A percentile compares a stretch with the other conserved stretches of the same genome.
Conservation (phyloP, 768 basidiomycete species). For the Lentinula lateritia region DNA sequence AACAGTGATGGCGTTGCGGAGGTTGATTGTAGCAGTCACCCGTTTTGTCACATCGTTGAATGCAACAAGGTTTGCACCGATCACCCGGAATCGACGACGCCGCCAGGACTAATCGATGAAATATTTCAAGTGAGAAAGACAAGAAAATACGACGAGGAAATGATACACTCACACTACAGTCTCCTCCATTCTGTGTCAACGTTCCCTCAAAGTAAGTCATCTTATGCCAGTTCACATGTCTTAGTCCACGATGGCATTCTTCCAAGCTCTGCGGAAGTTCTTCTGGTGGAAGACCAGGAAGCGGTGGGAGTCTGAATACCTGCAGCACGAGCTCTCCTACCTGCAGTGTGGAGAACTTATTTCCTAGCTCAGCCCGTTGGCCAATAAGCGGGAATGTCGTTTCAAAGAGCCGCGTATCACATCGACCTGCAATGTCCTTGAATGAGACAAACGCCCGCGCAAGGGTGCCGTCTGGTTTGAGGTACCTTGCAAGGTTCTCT, state of each 20-base stretch:
- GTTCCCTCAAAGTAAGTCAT: constrained; percentile 90
- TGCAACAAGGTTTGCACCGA: constrained; percentile 81
- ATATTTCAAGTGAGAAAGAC: not conserved
- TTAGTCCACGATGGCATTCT: constrained; percentile 83
- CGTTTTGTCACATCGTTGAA: constrained; percentile 93
- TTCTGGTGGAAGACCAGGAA: constrained; percentile 75
- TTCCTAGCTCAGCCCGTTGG: constrained; percentile 54
- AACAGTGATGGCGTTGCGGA: constrained; percentile 75
- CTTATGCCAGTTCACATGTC: constrained; percentile 92
- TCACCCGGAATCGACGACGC: constrained; percentile 76
- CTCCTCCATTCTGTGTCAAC: constrained; percentile 90
- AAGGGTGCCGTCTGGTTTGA: constrained; percentile 83
- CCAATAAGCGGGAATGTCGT: constrained; percentile 79
- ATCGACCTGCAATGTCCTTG: constrained; percentile 77
- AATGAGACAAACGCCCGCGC: constrained; percentile 86
- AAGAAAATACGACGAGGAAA: not conserved
- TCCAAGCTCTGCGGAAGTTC: constrained; percentile 89
- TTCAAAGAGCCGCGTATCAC: constrained; percentile 83
- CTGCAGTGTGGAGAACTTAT: constrained; percentile 58
- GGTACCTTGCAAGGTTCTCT: constrained; percentile 77
- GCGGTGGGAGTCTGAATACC: constrained; percentile 82
- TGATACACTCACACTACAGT: constrained; percentile 68
- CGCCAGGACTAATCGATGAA: constrained; percentile 59
- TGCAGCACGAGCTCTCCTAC: constrained; percentile 88
- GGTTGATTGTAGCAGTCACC: constrained; percentile 83